Conservation (phyloP, 2,329 filamentous ascomycete species). For the Graphilbum sp. region DNA sequence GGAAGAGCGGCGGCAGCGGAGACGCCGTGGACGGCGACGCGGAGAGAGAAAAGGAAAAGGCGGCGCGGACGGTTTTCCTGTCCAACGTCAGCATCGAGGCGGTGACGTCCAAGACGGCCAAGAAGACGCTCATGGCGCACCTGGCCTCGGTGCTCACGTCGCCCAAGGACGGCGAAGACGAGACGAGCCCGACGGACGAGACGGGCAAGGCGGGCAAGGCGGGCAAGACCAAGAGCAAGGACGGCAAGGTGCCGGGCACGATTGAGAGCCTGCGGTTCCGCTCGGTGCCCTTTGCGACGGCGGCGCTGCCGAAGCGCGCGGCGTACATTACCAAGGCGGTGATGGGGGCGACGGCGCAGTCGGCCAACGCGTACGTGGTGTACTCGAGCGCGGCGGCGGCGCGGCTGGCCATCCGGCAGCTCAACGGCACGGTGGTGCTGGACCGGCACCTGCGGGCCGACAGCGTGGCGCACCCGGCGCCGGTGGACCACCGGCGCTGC, state of each 20-base stretch:
- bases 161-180: background rate
- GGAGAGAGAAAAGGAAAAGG: constrained; percentile 32
- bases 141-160: constrained; percentile 55
- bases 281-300: constrained; percentile 69
- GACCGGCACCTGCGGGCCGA: constrained; percentile 84
- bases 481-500: constrained; percentile 72
- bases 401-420: constrained; percentile 53
- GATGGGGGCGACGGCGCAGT: constrained; percentile 81
- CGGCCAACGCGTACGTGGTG: constrained; percentile 86
- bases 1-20: constrained; percentile 14
- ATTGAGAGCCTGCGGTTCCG: constrained; percentile 89
- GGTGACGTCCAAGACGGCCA: constrained; percentile 66
- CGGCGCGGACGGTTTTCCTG: constrained; percentile 78
- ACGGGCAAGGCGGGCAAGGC: constrained; percentile 59
- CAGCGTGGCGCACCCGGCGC: constrained; percentile 72
- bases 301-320: constrained; percentile 76
- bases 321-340: constrained; percentile 81
- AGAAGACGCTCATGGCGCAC: constrained; percentile 62
- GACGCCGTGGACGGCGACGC: constrained; percentile 21
- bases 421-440: constrained; percentile 75
- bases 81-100: constrained; percentile 76
- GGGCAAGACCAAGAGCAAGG: constrained; percentile 57
- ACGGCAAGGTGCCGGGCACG: constrained; percentile 42
- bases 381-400: constrained; percentile 64
- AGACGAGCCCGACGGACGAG: constrained; percentile 28